Base-by-base conservation (phyloP, 202 grass and related monocot genomes). In the Miscanthus sacchariflorus region DNA sequence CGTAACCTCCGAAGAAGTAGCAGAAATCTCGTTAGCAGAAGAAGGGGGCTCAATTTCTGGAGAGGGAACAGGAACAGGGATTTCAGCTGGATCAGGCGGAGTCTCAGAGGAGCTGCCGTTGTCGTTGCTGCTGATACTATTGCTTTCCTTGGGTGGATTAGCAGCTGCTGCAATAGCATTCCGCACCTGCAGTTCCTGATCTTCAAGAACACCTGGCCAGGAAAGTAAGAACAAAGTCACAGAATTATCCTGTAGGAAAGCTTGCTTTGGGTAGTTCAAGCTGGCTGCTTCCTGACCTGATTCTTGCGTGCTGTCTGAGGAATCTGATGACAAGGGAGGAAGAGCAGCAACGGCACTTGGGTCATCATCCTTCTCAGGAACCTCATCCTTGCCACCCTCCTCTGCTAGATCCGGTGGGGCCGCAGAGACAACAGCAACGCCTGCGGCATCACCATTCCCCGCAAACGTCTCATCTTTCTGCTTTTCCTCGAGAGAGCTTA, bases 261-360 rank as follows among this genome's bases (percentile, higher is more conserved):
- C 27, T 68, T 56, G 30, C 9, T 66, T 27, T 56, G 30, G 15
- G 12, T 42, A 66, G 15, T 30, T 40, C 2, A 40, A 24, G 36
- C 5, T 52, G n/a, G 52, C 28, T 43, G 24, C 50, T 39, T 49
- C 6, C 48, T 75, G 15, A 87, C 91, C 91, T 30, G 81, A 83
- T 27, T 89, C 75, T 5, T 84, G 80, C 63, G 84, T 81, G 75
- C 61, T 54, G 84, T 92, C 83, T 0, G 87, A 12, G 23, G 90
- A 18, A 43, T 80, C 74, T 19, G 74, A 64, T 2, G 87, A 63
- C 76, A 87, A 28, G 12, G 87, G 79, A 70, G 90, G 46, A 23
- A 89, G 83, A 61, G 78, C 72, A 48, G 67, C 72, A 27, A 6
- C 28, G 24, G 49, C 75, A 56, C 0, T 25, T 44, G 77, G 63